Percentiles rank a stretch among this genome's conserved stretches.
phyloP scores from a whole-genome alignment of 306 rosid genomes.

The Prosopis cineraria region DNA sequence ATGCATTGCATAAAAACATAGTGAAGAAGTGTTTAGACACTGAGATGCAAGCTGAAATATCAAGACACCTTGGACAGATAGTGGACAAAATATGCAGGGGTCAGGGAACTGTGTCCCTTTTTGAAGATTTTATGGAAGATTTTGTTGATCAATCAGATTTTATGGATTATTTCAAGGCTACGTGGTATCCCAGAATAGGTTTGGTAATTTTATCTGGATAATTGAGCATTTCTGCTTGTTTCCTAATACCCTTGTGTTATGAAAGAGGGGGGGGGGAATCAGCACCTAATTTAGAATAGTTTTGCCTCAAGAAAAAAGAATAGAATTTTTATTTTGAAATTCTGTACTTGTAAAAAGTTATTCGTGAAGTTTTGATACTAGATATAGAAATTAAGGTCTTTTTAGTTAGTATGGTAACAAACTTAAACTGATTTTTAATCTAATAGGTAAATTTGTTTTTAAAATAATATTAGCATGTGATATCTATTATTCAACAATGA shows the following conservation, averaged over 20 bases:
- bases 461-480: neutral
- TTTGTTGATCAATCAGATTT: conserved; percentile 68
- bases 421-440: conserved; percentile 1
- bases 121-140: conserved; percentile 75
- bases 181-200: conserved; percentile 88
- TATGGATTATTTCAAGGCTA: conserved; percentile 85
- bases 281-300: conserved; percentile 6
- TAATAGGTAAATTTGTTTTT: neutral
- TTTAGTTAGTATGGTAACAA: neutral
- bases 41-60: conserved; percentile 67
- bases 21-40: conserved; percentile 56
- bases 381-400: conserved; percentile 1
- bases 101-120: conserved; percentile 56
- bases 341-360: neutral
- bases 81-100: conserved; percentile 59
- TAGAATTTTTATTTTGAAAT: conserved; percentile 8
- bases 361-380: neutral
- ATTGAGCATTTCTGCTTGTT: conserved; percentile 13
- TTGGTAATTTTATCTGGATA: conserved; percentile 44
- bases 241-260: neutral
- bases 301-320: conserved; percentile 4
- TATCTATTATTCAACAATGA: neutral
- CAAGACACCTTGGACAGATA: conserved; percentile 58
- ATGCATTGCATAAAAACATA: conserved; percentile 84
- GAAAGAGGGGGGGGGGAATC: conserved; percentile 1